These are phyloP conservation scores for Themeda triandra DNA, from an alignment of 176 grass and related monocot species.

Conservation along the genomic window DNA sequence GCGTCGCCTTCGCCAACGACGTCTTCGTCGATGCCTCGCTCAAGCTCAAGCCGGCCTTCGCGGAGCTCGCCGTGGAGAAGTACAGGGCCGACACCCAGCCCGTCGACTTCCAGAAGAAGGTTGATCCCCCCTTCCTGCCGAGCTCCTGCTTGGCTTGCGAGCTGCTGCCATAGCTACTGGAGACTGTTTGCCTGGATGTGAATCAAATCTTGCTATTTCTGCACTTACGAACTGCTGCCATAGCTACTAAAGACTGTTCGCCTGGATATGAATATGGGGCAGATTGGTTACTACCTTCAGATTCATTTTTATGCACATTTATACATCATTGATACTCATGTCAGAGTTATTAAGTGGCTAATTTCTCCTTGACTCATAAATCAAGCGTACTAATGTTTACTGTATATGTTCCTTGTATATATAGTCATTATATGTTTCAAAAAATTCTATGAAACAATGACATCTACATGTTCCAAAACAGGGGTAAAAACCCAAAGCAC, in stretches of 20 bases:
- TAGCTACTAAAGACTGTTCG: too few species aligned
- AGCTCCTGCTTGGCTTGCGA: not conserved
- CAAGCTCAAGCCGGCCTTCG: conserved; percentile 47
- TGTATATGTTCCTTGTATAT: not conserved
- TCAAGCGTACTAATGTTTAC: not conserved
- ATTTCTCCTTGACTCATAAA: not conserved
- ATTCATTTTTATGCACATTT: not conserved
- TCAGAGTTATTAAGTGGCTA: not conserved
- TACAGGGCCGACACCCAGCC: conserved; percentile 54
- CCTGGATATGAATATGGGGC: too few species aligned
- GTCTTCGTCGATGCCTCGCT: conserved; percentile 61
- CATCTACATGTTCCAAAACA: too few species aligned
- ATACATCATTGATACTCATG: not conserved
- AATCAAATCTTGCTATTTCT: not conserved
- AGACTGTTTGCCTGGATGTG: not conserved
- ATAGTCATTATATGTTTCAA: too few species aligned
- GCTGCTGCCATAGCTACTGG: not conserved
- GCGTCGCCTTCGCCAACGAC: conserved; percentile 48
- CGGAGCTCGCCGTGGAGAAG: conserved; percentile 13
- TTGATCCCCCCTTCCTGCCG: not conserved
- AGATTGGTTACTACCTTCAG: not conserved
- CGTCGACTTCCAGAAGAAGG: conserved; percentile 63
- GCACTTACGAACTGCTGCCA: too few species aligned
- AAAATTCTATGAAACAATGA: too few species aligned
- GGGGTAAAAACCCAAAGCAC: too few species aligned